Base-by-base conservation (phyloP, 2,329 filamentous ascomycete species). In the Aspergillus pseudoviridinutans region DNA sequence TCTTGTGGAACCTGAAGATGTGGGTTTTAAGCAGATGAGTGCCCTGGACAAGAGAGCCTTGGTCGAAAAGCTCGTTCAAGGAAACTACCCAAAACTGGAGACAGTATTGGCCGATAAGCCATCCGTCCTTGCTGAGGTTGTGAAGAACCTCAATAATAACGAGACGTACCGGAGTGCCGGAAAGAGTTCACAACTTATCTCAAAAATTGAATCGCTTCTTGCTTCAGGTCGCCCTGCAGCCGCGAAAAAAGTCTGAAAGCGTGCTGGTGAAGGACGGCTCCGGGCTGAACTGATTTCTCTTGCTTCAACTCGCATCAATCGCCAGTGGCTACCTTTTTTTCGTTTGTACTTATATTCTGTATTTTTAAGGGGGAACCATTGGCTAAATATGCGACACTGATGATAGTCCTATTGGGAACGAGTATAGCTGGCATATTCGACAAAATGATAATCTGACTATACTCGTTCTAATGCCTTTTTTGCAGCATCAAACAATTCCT, bases 401-500 rank as follows among this genome's bases (percentile, higher is more conserved):
- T 35, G 32, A 35, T 35, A 14, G 12, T 35, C 32, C 28, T 29
- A 17, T 35, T 17, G 32, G 2, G 5, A 17, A n/a, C 14, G 2
- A 38, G 5, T 38, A 17, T 17, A 38, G 14, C 5, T 17, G 5
- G 32, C 32, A 38, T 38, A 38, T 38, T 38, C 14, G 5, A 38
- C 32, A 38, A 17, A 38, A 17, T 38, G 14, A 38, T 38, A 38
- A 55, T 17, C 20, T 14, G 14, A 29, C 68, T 49, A 72, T 58
- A 58, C 63, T 59, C 72, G 67, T 59, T 77, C 73, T 57, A 77
- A 62, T 1, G 64, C 66, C 66, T 72, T 77, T 62, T 65, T 76
- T 27, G 73, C 75, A 8, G 62, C 67, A 49, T 79, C 77, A 60
- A 77, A 79, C 7, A 78, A 60, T 59, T 76, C 75, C 65, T 77